A percentile compares a stretch with the other conserved stretches of the same genome.
phyloP scores from a whole-genome alignment of 2,329 filamentous ascomycete species.

The Rhytidhysteron rufulum region DNA sequence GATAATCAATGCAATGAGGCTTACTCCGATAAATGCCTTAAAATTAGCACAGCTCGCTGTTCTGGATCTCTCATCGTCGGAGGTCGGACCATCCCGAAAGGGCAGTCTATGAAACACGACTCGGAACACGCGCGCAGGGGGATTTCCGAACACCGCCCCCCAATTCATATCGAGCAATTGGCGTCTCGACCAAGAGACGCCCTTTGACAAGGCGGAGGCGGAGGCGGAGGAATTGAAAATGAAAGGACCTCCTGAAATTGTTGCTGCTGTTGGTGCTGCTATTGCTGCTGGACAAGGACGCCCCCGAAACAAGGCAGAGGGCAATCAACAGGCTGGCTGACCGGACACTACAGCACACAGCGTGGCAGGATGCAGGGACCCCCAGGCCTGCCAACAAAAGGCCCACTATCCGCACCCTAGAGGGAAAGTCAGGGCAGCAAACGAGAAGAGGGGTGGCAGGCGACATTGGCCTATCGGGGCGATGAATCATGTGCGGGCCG shows the following conservation, averaged over 20 bases:
- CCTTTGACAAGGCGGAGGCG: slow-evolving; percentile 15
- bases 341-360: slow-evolving; percentile 20
- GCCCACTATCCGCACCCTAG: slow-evolving; percentile 7
- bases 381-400: slow-evolving; percentile 8
- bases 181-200: too few species aligned
- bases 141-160: too few species aligned
- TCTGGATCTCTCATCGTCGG: too few species aligned
- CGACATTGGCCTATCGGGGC: slow-evolving; percentile 33
- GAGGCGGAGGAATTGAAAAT: slow-evolving; percentile 13
- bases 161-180: too few species aligned
- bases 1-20: too few species aligned
- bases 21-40: too few species aligned
- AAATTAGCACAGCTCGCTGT: too few species aligned
- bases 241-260: slow-evolving; percentile 23
- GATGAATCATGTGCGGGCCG: slow-evolving; percentile 20
- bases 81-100: too few species aligned
- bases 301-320: slow-evolving; percentile 25
- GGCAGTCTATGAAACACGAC: too few species aligned
- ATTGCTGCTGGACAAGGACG: too few species aligned
- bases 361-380: slow-evolving; percentile 32
- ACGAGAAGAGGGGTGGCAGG: slow-evolving; percentile 17
- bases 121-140: too few species aligned
- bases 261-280: slow-evolving; percentile 16
- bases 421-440: slow-evolving; percentile 17
- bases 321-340: slow-evolving; percentile 15